Base-by-base conservation (phyloP, 495 filamentous ascomycete species). In the Trichoderma virens region DNA sequence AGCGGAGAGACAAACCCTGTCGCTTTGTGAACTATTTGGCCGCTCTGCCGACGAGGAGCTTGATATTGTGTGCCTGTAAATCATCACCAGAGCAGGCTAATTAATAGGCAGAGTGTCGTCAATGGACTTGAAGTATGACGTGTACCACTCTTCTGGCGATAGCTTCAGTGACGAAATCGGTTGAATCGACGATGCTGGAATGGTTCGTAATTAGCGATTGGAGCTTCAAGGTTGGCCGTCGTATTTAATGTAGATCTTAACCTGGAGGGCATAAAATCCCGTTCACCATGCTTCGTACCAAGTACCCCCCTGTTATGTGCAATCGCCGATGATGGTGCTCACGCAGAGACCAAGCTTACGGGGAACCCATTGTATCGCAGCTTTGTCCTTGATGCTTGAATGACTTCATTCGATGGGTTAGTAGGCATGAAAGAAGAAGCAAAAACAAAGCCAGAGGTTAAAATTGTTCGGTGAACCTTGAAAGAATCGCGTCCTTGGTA, bases 271-370 rank as follows among this genome's bases (percentile, higher is more conserved):
- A 56, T 56, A 56, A 47, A 25, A 30, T 28, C 23, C 9, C n/a
- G n/a, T n/a, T n/a, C n/a, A n/a, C n/a, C n/a, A n/a, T n/a, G n/a
- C n/a, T n/a, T n/a, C n/a, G n/a, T n/a, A n/a, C n/a, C n/a, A n/a
- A n/a, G n/a, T n/a, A n/a, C n/a, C n/a, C n/a, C n/a, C n/a, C n/a
- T 30, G 2, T 28, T 20, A n/a, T 56, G n/a, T n/a, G n/a, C n/a
- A n/a, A n/a, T 56, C 23, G 51, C 51, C 23, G 51, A 56, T 16
- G 25, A 56, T n/a, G 51, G 51, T 56, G 41, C 41, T 45, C 41
- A 45, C 5, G n/a, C 41, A 5, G 14, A 16, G 41, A 0, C 13
- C 5, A 14, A 18, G 41, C 41, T 5, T 18, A 5, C 18, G 13
- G 13, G 13, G 5, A 13, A 13, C 1, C 8, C n/a, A 20, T 45